Conservation (phyloP, 495 filamentous ascomycete genomes). For the Hypomontagnella submonticulosa region DNA sequence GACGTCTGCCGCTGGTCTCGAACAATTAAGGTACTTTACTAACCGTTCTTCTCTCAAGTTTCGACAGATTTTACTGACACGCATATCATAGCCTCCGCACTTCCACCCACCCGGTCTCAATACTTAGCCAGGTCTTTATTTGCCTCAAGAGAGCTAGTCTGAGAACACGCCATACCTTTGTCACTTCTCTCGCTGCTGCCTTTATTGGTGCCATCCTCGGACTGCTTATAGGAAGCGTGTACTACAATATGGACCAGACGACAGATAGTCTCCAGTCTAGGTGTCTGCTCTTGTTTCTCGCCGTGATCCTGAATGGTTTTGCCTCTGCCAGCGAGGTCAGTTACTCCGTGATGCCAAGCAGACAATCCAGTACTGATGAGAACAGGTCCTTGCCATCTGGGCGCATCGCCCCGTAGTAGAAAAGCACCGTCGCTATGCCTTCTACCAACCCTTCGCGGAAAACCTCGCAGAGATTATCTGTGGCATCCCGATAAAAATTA, state of each 20-base stretch:
- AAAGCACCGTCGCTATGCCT: constrained; percentile 72
- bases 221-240: constrained; percentile 74
- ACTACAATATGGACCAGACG: constrained; percentile 65
- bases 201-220: constrained; percentile 71
- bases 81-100: constrained; percentile 22
- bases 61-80: not conserved
- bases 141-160: constrained; percentile 69
- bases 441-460: constrained; percentile 71
- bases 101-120: constrained; percentile 70
- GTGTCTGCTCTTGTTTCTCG: constrained; percentile 74
- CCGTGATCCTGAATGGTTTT: constrained; percentile 74
- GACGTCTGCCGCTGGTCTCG: too few species aligned
- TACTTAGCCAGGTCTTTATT: constrained; percentile 64
- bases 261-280: constrained; percentile 69
- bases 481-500: constrained; percentile 66
- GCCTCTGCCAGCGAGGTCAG: constrained; percentile 66
- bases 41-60: not conserved
- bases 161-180: constrained; percentile 65
- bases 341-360: constrained; percentile 60
- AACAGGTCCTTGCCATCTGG: constrained; percentile 67
- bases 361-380: constrained; percentile 13
- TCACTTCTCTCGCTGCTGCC: constrained; percentile 64
- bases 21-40: not conserved
- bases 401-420: constrained; percentile 70
- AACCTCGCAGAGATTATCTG: constrained; percentile 66